Base-by-base conservation (phyloP, 2,329 filamentous ascomycete species). In the Magnaporthales sp. region DNA sequence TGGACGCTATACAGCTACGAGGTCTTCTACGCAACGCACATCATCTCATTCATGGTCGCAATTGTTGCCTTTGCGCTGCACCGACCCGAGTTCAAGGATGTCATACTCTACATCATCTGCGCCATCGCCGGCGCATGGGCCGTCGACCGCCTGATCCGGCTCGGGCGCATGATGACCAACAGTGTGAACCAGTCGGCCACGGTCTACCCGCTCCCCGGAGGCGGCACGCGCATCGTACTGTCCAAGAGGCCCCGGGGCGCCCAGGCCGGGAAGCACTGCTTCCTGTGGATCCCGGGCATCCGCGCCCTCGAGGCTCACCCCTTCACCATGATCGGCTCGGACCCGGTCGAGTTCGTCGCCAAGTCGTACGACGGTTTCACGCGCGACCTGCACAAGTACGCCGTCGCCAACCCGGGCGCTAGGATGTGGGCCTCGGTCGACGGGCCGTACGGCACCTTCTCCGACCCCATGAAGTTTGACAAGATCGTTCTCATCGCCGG, bases 261-360 rank as follows among this genome's bases (percentile, higher is more conserved):
- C 1, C 73, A 76, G 1, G 80, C 86, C 0, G 87, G 86, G 1
- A 84, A 84, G 68, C 87, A 90, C 72, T 86, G 84, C 70, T 89
- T 88, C 71, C 74, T 90, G 31, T 89, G 86, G 85, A 81, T 89
- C 7, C 88, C 87, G 0, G 76, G 76, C 4, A 80, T 89, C 63
- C 82, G 86, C 10, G 70, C 77, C 1, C 76, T 83, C 22, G 84
- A 89, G 74, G 86, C 83, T 1, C 88, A 90, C 68, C 87, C 87
- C 0, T 89, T 89, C 70, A 89, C 86, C 2, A 84, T 89, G 63
- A 83, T 83, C 26, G 75, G 79, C 26, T 80, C 78, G 19, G 74
- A 81, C 32, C 82, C 84, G 0, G 71, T 86, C 31, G 85, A 89
- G 75, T 85, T 89, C 64, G 80, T 89, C 26, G 80, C 89, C 65